Evolutionary conservation across 2,329 filamentous ascomycete genomes (phyloP).

Genomic region (Zasmidium cellare): DNA sequence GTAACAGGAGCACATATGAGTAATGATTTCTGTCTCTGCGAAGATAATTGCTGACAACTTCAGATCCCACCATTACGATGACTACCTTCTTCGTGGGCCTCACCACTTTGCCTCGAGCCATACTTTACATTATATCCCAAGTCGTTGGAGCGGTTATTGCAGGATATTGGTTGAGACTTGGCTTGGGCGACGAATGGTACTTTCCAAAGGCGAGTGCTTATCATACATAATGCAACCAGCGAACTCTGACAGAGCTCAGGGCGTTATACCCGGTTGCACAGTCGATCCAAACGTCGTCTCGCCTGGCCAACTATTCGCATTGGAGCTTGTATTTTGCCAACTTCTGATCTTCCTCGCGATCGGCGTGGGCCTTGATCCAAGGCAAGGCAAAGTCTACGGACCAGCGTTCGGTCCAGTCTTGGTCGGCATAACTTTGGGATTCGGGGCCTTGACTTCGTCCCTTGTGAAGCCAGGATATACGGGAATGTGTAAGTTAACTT

Average conservation of each 20-base stretch:
- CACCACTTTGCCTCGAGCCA: slow-evolving; percentile 49
- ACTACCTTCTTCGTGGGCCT: slow-evolving; percentile 53
- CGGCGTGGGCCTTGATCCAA: slow-evolving; percentile 55
- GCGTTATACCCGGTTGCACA: slow-evolving; percentile 21
- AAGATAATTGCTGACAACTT: background rate
- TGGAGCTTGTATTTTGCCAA: slow-evolving; percentile 51
- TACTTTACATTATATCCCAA: slow-evolving; percentile 51
- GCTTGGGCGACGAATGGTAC: background rate
- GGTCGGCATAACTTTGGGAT: slow-evolving; percentile 41
- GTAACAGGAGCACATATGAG: slow-evolving; percentile 54
- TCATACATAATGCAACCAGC: background rate
- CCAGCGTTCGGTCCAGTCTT: slow-evolving; percentile 51
- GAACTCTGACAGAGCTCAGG: background rate
- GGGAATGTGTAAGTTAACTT: slow-evolving; percentile 16
- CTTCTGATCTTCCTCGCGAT: slow-evolving; percentile 52
- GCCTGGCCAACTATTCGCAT: slow-evolving; percentile 38
- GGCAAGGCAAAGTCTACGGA: slow-evolving; percentile 51
- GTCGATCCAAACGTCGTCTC: slow-evolving; percentile 21
- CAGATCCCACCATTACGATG: slow-evolving; percentile 53
- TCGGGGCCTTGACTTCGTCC: slow-evolving; percentile 31
- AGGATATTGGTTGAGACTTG: slow-evolving; percentile 24
- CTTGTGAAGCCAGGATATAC: slow-evolving; percentile 34
- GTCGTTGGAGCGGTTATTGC: slow-evolving; percentile 40
- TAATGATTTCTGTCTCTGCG: background rate
- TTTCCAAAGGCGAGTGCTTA: background rate